These are phyloP conservation scores for Acanthamoeba triangularis DNA, from an alignment of 208 protist species.

Conservation along the genomic window DNA sequence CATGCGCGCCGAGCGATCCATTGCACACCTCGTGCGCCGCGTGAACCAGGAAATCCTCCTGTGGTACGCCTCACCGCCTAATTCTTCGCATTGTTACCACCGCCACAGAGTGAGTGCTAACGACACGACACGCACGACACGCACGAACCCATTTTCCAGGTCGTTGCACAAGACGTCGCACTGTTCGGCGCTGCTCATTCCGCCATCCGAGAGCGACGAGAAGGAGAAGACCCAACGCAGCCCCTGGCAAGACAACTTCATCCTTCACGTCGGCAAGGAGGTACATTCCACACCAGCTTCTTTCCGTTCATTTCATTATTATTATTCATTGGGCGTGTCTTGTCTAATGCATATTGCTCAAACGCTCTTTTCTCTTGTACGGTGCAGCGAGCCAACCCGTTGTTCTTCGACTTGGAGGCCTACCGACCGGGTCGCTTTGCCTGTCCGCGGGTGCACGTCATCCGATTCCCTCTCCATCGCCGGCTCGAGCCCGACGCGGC, in stretches of 20 bases:
- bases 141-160: neutral
- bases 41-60: slow-evolving; percentile 58
- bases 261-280: slow-evolving; percentile 71
- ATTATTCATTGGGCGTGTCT: neutral
- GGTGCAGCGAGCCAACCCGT: slow-evolving; percentile 13
- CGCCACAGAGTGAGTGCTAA: too few relatives aligned
- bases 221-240: slow-evolving; percentile 9
- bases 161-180: slow-evolving; percentile 74
- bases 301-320: too few relatives aligned
- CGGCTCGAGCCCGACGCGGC: slow-evolving; percentile 47
- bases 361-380: too few relatives aligned
- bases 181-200: slow-evolving; percentile 47
- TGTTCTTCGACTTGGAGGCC: slow-evolving; percentile 36
- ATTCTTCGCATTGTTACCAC: too few relatives aligned
- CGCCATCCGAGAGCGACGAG: neutral
- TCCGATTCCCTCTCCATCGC: slow-evolving; percentile 62
- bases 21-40: neutral
- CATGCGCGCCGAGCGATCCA: neutral
- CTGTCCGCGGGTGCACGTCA: slow-evolving; percentile 60
- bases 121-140: neutral
- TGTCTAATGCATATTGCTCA: neutral
- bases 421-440: slow-evolving; percentile 51
- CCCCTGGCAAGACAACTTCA: slow-evolving; percentile 70
- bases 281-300: neutral
- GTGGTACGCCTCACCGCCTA: neutral